Percentiles rank a stretch among this genome's conserved stretches.
Conservation (phyloP, 805 yeast species). For the Candida rishiriensis region DNA sequence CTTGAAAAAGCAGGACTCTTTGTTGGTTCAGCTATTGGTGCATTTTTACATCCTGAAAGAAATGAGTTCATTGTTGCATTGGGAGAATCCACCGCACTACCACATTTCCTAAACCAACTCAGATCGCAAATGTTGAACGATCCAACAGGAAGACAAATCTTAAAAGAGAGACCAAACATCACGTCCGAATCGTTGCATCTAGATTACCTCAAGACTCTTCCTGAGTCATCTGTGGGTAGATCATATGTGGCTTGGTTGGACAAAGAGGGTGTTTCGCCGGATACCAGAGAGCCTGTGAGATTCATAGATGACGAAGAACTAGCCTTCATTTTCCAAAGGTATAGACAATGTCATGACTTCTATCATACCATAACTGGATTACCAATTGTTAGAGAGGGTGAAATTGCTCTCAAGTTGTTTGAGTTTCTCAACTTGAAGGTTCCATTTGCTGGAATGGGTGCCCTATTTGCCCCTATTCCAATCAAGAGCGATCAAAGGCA, state of each 20-base stretch:
- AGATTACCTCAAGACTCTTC: constrained; percentile 53
- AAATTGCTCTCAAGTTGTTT: constrained; percentile 85
- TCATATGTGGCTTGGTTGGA: constrained; percentile 81
- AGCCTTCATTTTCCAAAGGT: constrained; percentile 90
- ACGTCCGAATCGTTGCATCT: constrained; percentile 67
- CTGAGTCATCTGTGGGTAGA: constrained; percentile 69
- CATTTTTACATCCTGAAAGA: constrained; percentile 70
- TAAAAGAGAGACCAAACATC: constrained; percentile 78
- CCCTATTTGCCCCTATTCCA: constrained; percentile 81
- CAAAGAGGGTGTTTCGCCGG: constrained; percentile 87
- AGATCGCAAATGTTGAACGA: constrained; percentile 73
- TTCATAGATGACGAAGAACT: constrained; percentile 86
- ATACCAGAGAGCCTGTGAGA: constrained; percentile 82
- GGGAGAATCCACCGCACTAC: constrained; percentile 88
- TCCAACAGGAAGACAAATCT: constrained; percentile 68
- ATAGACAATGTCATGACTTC: constrained; percentile 95
- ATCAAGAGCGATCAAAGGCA: constrained; percentile 58
- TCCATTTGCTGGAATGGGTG: constrained; percentile 94
- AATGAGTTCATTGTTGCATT: constrained; percentile 73
- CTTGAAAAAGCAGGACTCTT: constrained; percentile 64
- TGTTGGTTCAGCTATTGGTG: constrained; percentile 70
- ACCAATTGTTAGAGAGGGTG: constrained; percentile 95
- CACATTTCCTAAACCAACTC: constrained; percentile 56
- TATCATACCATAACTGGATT: constrained; percentile 88
- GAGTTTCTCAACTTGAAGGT: constrained; percentile 90